Conservation (phyloP, 257 asterid genomes). For the Nicotiana paniculata region DNA sequence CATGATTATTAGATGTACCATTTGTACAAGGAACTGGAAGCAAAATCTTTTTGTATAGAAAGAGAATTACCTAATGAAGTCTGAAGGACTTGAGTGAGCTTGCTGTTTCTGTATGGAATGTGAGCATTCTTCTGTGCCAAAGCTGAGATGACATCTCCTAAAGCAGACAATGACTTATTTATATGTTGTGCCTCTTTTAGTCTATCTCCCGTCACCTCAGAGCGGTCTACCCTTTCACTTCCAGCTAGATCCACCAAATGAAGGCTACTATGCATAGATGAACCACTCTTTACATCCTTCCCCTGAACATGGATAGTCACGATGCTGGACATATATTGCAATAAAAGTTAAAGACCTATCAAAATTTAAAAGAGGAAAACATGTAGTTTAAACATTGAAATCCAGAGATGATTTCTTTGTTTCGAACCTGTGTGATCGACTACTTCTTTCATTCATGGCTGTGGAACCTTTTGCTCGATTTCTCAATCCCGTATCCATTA, state of each 20-base stretch:
- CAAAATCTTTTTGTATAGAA: not conserved
- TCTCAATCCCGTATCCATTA: conserved; percentile 74
- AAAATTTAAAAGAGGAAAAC: not conserved
- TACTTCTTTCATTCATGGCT: conserved; percentile 85
- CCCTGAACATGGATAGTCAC: conserved; percentile 75
- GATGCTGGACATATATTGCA: conserved; percentile 39
- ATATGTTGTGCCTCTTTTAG: conserved; percentile 93
- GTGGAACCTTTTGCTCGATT: conserved; percentile 90
- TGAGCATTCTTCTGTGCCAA: conserved; percentile 82
- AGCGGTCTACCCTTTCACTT: conserved; percentile 95
- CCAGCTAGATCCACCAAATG: conserved; percentile 99
- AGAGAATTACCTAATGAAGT: conserved; percentile 63
- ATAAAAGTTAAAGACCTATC: not conserved
- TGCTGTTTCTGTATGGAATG: conserved; percentile 95
- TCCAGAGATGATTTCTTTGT: not conserved
- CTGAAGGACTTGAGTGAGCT: conserved; percentile 96
- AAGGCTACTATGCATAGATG: conserved; percentile 72
- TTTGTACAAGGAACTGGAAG: not conserved
- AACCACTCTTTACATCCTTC: conserved; percentile 55
- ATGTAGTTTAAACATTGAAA: not conserved
- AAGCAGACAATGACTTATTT: conserved; percentile 85
- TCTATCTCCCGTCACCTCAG: conserved; percentile 95
- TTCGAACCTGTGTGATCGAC: conserved; percentile 91
- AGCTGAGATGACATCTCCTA: conserved; percentile 95
- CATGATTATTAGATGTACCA: not conserved